These are phyloP conservation scores for Xylaria digitata DNA, from an alignment of 2,329 filamentous ascomycete species.

Conservation along the genomic window DNA sequence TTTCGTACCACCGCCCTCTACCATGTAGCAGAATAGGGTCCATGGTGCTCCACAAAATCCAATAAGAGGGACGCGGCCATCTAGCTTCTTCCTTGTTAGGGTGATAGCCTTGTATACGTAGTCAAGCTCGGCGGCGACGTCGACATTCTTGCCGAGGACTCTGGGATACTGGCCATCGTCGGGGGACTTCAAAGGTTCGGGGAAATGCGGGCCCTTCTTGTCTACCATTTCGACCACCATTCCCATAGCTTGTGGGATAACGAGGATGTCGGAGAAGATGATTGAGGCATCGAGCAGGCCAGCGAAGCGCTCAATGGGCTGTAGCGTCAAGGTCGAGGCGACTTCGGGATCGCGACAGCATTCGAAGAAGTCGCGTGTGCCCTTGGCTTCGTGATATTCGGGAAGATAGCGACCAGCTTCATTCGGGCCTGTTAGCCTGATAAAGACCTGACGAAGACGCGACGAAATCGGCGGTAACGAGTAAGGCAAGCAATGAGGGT, in stretches of 20 bases:
- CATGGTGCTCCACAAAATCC: constrained; percentile 98
- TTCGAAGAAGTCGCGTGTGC: constrained; percentile 91
- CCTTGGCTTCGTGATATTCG: constrained; percentile 97
- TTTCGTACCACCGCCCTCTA: constrained; percentile 96
- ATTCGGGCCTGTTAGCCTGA: constrained; percentile 24
- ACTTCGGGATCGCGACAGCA: constrained; percentile 95
- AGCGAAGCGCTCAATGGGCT: constrained; percentile 90
- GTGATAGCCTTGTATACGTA: constrained; percentile 98
- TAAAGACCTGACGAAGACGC: not conserved
- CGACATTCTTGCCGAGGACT: constrained; percentile 80
- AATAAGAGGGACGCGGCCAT: constrained; percentile 89
- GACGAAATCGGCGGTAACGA: not conserved
- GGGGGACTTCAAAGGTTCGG: constrained; percentile 81
- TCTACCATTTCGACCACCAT: constrained; percentile 99
- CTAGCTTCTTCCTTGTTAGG: constrained; percentile 86
- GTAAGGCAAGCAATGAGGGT: constrained; percentile 5
- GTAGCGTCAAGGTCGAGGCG: constrained; percentile 90
- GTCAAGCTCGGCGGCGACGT: constrained; percentile 84
- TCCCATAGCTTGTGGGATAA: constrained; percentile 96
- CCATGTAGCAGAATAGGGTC: constrained; percentile 99
- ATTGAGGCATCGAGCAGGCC: constrained; percentile 96
- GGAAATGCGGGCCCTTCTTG: constrained; percentile 96
- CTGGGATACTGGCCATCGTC: constrained; percentile 84
- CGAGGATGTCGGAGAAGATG: constrained; percentile 98
- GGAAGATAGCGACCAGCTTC: constrained; percentile 94